Evolutionary conservation across 495 filamentous ascomycete genomes (phyloP).

Genomic region (Cercophora scortea): DNA sequence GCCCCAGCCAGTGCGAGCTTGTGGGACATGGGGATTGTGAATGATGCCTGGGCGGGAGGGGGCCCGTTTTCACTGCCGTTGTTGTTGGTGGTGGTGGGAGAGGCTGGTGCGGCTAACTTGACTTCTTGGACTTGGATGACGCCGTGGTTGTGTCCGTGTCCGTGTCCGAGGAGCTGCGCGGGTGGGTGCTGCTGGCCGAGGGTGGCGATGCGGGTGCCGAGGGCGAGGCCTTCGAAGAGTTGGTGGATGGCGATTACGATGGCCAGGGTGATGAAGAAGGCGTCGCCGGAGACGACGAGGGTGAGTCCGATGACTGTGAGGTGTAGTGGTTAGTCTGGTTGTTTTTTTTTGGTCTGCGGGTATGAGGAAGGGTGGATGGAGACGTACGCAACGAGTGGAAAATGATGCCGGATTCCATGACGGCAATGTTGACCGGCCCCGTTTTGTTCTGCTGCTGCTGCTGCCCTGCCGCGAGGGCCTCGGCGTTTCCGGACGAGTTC

Average conservation of each 20-base stretch:
- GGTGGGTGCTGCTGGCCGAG: conserved; percentile 22
- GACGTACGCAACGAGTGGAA: conserved; percentile 58
- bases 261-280: conserved; percentile 48
- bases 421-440: conserved; percentile 48
- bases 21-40: conserved; percentile 16
- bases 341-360: not conserved
- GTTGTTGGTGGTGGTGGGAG: not conserved
- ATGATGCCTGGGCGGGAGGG: too few relatives aligned
- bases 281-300: conserved; percentile 49
- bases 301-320: conserved; percentile 54
- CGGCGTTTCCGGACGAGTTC: conserved; percentile 2
- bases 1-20: conserved; percentile 41
- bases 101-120: not conserved
- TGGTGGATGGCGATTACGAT: conserved; percentile 58
- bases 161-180: not conserved
- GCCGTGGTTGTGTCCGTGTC: conserved; percentile 6
- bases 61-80: not conserved
- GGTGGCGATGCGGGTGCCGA: conserved; percentile 63
- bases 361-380: too few relatives aligned
- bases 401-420: conserved; percentile 64
- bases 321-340: not conserved
- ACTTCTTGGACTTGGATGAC: not conserved
- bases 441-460: not conserved
- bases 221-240: conserved; percentile 72
- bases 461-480: not conserved